These are phyloP conservation scores for Bombardia bombarda DNA, from an alignment of 495 filamentous ascomycete genomes.

Conservation along the genomic window DNA sequence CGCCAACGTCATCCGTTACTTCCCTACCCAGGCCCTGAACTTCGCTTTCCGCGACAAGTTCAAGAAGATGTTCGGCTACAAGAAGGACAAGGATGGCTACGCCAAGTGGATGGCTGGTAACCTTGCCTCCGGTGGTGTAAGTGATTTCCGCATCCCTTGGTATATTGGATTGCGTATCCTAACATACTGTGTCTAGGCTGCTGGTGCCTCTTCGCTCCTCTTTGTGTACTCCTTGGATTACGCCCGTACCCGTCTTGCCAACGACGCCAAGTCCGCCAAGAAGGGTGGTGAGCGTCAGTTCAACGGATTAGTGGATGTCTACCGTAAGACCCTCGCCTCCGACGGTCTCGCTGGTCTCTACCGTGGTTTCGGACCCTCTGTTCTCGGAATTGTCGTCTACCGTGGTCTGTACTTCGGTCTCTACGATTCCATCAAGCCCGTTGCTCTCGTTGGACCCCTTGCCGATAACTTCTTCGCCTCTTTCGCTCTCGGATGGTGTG, in stretches of 20 bases:
- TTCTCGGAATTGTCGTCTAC: slow-evolving; percentile 98
- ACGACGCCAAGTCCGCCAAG: slow-evolving; percentile 97
- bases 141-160: slow-evolving; percentile 23
- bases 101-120: slow-evolving; percentile 99
- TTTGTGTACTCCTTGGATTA: slow-evolving; percentile 99
- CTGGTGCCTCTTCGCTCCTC: slow-evolving; percentile 98
- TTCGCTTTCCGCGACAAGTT: slow-evolving; percentile 99
- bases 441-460: slow-evolving; percentile 84
- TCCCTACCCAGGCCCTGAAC: slow-evolving; percentile 99
- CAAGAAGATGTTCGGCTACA: slow-evolving; percentile 99
- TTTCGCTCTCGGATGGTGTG: slow-evolving; percentile 96
- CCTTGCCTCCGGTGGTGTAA: slow-evolving; percentile 99
- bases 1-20: slow-evolving; percentile 99
- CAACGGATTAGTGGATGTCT: slow-evolving; percentile 98
- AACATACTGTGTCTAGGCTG: slow-evolving; percentile 52
- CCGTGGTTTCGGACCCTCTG: slow-evolving; percentile 99
- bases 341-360: slow-evolving; percentile 99
- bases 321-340: slow-evolving; percentile 98
- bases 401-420: slow-evolving; percentile 99
- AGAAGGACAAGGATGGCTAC: slow-evolving; percentile 99
- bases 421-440: slow-evolving; percentile 99
- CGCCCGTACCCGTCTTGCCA: slow-evolving; percentile 99
- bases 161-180: not conserved
- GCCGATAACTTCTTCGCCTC: slow-evolving; percentile 98
- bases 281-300: slow-evolving; percentile 97